Evolutionary conservation across 1,284 basidiomycete species (phyloP).

Genomic region (Marasmius tenuissimus): DNA sequence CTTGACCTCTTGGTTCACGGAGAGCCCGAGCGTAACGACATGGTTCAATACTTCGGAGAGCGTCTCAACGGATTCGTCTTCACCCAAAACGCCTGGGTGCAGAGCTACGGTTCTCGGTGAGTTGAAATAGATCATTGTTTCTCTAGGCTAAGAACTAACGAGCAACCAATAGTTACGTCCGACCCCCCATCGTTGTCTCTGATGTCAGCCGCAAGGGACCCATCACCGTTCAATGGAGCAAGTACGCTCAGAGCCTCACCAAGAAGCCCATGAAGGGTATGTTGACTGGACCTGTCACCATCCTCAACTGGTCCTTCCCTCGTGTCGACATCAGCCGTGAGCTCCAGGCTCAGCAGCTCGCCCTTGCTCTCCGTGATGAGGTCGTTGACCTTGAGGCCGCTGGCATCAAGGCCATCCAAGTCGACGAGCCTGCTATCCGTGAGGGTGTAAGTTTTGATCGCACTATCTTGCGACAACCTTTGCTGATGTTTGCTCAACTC

Average conservation of each 20-base stretch:
- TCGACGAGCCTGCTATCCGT: constrained; percentile 99
- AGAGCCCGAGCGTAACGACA: constrained; percentile 98
- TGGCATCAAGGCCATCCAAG: constrained; percentile 97
- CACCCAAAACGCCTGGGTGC: constrained; percentile 99
- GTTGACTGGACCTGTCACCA: constrained; percentile 95
- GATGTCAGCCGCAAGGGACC: constrained; percentile 93
- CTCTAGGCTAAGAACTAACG: neutral
- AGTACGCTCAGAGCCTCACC: constrained; percentile 95
- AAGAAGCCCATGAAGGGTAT: constrained; percentile 99
- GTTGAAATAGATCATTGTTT: constrained; percentile 21
- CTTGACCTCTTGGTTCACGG: constrained; percentile 99
- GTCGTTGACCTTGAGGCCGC: constrained; percentile 97
- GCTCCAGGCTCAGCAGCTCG: constrained; percentile 97
- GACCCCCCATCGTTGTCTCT: constrained; percentile 98
- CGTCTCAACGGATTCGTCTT: constrained; percentile 95
- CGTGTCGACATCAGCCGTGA: constrained; percentile 97
- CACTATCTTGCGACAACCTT: neutral
- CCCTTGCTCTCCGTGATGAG: constrained; percentile 97
- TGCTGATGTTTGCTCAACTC: constrained; percentile 10
- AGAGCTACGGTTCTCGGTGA: constrained; percentile 92
- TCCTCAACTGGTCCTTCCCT: constrained; percentile 99
- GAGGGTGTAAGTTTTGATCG: constrained; percentile 74
- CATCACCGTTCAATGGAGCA: constrained; percentile 98
- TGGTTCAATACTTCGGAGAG: constrained; percentile 99
- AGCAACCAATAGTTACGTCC: constrained; percentile 79